Conservation (phyloP, 768 basidiomycete genomes). For the Pisolithus tinctorius region DNA sequence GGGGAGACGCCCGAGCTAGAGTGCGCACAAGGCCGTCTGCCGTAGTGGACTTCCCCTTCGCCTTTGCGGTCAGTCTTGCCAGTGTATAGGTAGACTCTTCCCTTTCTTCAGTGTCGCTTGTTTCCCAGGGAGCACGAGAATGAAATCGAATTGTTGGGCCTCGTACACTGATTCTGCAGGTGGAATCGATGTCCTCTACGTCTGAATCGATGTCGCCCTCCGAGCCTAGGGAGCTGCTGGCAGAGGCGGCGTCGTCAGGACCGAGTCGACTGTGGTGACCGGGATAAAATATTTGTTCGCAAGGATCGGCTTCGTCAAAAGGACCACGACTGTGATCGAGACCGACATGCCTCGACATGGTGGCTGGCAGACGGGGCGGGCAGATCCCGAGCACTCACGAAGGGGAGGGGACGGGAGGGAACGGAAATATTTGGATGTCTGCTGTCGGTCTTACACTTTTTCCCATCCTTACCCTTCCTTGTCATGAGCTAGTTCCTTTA, state of each 20-base stretch:
- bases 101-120: slow-evolving; percentile 41
- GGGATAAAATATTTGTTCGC: slow-evolving; percentile 25
- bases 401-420: no score
- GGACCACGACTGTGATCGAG: no score
- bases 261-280: slow-evolving; percentile 45
- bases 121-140: slow-evolving; percentile 78
- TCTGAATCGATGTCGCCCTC: slow-evolving; percentile 30
- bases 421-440: no score
- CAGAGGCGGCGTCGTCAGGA: slow-evolving; percentile 41
- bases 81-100: slow-evolving; percentile 38
- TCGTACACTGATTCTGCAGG: slow-evolving; percentile 58
- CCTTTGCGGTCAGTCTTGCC: slow-evolving; percentile 23
- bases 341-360: no score
- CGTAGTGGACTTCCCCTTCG: slow-evolving; percentile 23
- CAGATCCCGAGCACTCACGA: no score
- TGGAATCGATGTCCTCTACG: slow-evolving; percentile 38
- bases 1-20: slow-evolving; percentile 39
- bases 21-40: slow-evolving; percentile 37
- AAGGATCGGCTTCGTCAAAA: slow-evolving; percentile 8
- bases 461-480: no score
- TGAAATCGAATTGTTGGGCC: slow-evolving; percentile 84
- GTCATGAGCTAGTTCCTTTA: no score
- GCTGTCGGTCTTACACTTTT: no score
- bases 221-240: slow-evolving; percentile 21
- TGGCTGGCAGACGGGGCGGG: no score